These are phyloP conservation scores for Penicillium aurantiogriseum DNA, from an alignment of 2,329 filamentous ascomycete species.

Conservation along the genomic window DNA sequence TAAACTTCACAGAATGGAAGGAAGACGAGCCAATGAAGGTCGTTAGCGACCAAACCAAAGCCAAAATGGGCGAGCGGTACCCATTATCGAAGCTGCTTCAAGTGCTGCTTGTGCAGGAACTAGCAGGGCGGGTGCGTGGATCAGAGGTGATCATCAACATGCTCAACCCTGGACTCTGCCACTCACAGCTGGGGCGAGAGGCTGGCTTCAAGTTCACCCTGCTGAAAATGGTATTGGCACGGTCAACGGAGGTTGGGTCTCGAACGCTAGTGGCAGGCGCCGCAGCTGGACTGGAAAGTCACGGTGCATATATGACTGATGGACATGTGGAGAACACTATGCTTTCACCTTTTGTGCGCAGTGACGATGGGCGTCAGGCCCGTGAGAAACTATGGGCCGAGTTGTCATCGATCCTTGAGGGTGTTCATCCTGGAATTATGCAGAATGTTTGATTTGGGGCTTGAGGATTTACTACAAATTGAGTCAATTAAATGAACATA, in stretches of 20 bases:
- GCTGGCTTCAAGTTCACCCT: conserved; percentile 5
- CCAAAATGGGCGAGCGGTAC: conserved; percentile 46
- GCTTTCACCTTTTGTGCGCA: conserved; percentile 40
- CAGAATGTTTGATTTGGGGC: conserved; percentile 14
- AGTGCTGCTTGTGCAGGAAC: conserved; percentile 45
- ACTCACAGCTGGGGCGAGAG: conserved; percentile 48
- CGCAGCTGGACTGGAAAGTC: conserved; percentile 40
- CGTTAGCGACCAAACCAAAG: conserved; percentile 37
- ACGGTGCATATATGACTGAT: conserved; percentile 50
- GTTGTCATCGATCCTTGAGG: conserved; percentile 43
- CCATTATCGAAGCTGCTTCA: conserved; percentile 50
- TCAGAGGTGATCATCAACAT: conserved; percentile 50
- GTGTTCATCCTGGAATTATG: conserved; percentile 42
- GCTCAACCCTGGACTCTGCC: conserved; percentile 55
- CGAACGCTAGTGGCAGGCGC: conserved; percentile 46
- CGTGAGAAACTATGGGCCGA: conserved; percentile 47
- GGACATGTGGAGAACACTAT: conserved; percentile 24
- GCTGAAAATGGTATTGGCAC: conserved; percentile 36
- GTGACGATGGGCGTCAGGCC: conserved; percentile 39
- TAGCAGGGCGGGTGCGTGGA: conserved; percentile 32
- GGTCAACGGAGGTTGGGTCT: conserved; percentile 50
- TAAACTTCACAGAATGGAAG: conserved; percentile 40
- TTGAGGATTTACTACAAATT: background rate
- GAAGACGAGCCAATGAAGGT: conserved; percentile 37
- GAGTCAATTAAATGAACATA: background rate